Percentiles rank a stretch among this genome's conserved stretches.
Conservation (phyloP, 805 yeast species). For the Saccharomycopsis sp. region DNA sequence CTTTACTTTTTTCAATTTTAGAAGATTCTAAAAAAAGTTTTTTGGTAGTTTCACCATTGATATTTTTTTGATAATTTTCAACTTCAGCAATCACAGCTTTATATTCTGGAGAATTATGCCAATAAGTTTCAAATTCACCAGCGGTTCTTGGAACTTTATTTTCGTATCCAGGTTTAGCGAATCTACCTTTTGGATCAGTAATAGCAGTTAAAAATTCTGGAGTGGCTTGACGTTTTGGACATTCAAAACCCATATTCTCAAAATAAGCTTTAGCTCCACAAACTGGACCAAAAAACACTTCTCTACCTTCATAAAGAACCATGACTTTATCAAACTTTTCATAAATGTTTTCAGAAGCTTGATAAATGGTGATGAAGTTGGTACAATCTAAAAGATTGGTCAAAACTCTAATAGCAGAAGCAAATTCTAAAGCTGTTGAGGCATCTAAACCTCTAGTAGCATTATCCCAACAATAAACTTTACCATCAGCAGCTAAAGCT, state of each 20-base stretch:
- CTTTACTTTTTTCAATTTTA: constrained; percentile 29
- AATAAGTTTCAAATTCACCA: constrained; percentile 46
- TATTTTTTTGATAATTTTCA: constrained; percentile 28
- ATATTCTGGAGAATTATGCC: constrained; percentile 44
- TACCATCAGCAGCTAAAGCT: constrained; percentile 54
- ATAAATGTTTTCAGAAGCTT: constrained; percentile 59
- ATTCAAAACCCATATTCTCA: constrained; percentile 51
- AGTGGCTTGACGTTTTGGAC: constrained; percentile 57
- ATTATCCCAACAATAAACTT: constrained; percentile 66
- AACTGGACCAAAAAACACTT: constrained; percentile 56
- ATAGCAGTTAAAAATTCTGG: constrained; percentile 64
- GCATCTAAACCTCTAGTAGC: constrained; percentile 82
- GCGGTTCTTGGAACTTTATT: constrained; percentile 49
- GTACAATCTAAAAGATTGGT: constrained; percentile 43
- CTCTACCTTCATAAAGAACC: constrained; percentile 49
- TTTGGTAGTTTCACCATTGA: constrained; percentile 27
- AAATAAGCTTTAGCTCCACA: constrained; percentile 46
- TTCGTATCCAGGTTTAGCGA: constrained; percentile 36
- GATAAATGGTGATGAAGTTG: constrained; percentile 60
- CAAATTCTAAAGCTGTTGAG: constrained; percentile 71
- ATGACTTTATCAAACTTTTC: constrained; percentile 52
- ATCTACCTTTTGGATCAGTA: constrained; percentile 57
- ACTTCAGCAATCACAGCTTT: constrained; percentile 33
- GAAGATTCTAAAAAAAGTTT: constrained; percentile 27
- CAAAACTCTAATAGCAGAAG: constrained; percentile 53